Base-by-base conservation (phyloP, 768 basidiomycete genomes). In the Lepiota venenata region DNA sequence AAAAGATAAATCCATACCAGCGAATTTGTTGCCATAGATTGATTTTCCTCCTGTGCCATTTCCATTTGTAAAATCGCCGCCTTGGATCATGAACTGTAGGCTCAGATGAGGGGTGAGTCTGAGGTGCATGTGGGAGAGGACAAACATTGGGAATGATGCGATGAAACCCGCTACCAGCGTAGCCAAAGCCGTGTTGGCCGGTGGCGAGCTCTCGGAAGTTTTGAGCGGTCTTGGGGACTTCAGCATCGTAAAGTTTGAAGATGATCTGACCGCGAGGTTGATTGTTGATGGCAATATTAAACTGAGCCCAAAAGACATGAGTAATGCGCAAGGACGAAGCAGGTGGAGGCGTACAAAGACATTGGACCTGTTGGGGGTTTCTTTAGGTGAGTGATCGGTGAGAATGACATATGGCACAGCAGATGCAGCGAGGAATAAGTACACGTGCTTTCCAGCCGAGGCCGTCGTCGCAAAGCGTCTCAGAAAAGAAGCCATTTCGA, bases 161-260 rank as follows among this genome's bases (percentile, higher is more conserved):
- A 64, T 94, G 91, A 75, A 93, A 89, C 9, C 55, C 56, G 56
- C 83, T 84, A 2, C 77, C 81, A 21, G 79, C 69, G 71, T 93
- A 97, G 7, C 87, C 90, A 60, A 86, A 85, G 16, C 84, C 81
- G 56, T 82, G 77, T 61, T 82, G 74, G 6, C 82, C 83, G 5
- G 84, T 82, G 7, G 85, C 82, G 43, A 94, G 77, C 64, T 88
- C 85, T 50, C 91, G 85, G 74, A 93, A 94, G 75, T 93, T 93
- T 47, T 70, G 71, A 2, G 88, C 69, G 10, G 93, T 94, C 69
- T 79, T 82, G 50, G 93, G 93, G n/a, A 91, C 90, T 15, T 80
- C 75, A 52, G 86, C 81, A 69, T 93, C 90, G 70, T 80, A 92
- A 40, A 95, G 80, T 69, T 88, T 84, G 81, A 95, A 91, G 22